Evolutionary conservation across 495 filamentous ascomycete species (phyloP), one percentile per base, ranked within the genome.

Genomic region (Hypoxylon rickii): DNA sequence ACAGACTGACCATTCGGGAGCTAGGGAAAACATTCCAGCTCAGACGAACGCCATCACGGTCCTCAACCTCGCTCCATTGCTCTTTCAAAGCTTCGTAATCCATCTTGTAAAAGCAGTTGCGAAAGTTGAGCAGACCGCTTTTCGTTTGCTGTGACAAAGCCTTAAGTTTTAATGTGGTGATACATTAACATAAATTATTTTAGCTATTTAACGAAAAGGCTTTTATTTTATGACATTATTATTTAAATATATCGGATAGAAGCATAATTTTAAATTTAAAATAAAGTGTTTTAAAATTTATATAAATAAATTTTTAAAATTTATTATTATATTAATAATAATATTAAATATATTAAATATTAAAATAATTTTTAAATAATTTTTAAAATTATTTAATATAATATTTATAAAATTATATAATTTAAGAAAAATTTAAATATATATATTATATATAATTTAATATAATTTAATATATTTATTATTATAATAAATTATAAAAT

Each of bases 1-100:
- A 11, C 5, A 11, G 24, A 77, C 82, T 57, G 64, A 94, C 90
- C 88, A 99, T 96, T 68, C 95, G 92, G 70, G 92, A 89, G 79
- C 93, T 96, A 51, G 95, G 95, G 73, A 99, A 97, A 31, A 95
- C 96, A 70, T 99, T 99, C 95, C 95, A 99, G 74, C 94, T 97
- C 49, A 99, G 83, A 65, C 95, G 85, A 68, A 97, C 83, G 47
- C 95, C 95, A 87, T 99, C 95, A 39, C 91, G 85, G 61, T 99
- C 95, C 77, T 99, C 95, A 51, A 95, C 85, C 72, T 95, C 92
- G 64, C 89, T 89, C 95, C 95, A 99, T 78, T 91, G 88, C 73
- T 97, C 95, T 77, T 99, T 99, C 62, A 96, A 66, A 21, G 73
- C 70, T 58, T 83, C 81, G 64, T 81, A 79, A 57, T 83, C 80